Evolutionary conservation across 2,329 filamentous ascomycete genomes (phyloP), one percentile per base, ranked within the genome.

Genomic region (Epicoccum sorghinum): DNA sequence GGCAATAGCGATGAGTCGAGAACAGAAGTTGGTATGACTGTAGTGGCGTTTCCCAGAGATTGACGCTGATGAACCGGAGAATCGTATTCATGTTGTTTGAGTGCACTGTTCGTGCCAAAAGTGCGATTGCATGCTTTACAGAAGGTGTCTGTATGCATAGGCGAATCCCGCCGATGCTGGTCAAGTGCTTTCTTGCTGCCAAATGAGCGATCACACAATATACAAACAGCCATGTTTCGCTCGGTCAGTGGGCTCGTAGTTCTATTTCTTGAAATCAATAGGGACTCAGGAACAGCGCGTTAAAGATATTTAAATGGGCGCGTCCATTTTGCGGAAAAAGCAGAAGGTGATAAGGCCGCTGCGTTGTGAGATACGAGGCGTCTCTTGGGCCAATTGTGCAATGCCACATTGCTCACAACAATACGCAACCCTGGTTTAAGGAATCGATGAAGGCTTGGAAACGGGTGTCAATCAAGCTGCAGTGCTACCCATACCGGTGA

Each of bases 301-400:
- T 35, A 44, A 29, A 35, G 14, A 7, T 44, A n/a, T 44, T 44
- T 9, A 18, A 24, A 30, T 35, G 24, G 24, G 14, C 35, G 13
- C 1, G 2, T 44, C 8, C 29, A 44, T 44, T 18, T 44, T 18
- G 2, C 30, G 24, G 35, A 35, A 35, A 14, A 44, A 44, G 27
- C 6, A 9, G 41, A 44, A 35, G 41, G 29, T 44, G 41, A 44
- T 35, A 10, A 44, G 30, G 18, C 41, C 18, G 18, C 18, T 18
- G 18, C 18, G 18, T 18, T 18, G 18, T 44, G 30, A 44, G 41
- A 35, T 44, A 44, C 41, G 24, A 3, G 41, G 41, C 41, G 30
- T 44, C 41, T 44, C 41, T 44, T 9, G 10, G 41, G 25, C 41
- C 41, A 44, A 44, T 44, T 29, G 41, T 44, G 41, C 41, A 44